Evolutionary conservation across 2,329 filamentous ascomycete species (phyloP).

Genomic region (Aspergillus persii): DNA sequence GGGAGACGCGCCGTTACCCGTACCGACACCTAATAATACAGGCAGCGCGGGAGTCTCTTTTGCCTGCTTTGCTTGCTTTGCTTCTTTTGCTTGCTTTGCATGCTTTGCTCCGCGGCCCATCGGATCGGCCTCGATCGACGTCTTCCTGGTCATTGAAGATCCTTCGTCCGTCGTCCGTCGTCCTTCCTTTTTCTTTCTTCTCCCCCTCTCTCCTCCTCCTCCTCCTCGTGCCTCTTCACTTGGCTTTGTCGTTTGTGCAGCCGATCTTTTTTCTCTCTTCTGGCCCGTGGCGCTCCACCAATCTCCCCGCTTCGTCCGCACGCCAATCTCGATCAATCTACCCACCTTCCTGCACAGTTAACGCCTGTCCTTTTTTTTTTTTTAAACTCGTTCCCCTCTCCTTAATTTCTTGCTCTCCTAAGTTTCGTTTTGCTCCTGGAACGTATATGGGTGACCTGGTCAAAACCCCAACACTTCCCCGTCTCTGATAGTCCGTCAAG

Average conservation of each 20-base stretch:
- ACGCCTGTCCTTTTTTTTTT: background rate
- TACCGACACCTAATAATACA: background rate
- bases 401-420: background rate
- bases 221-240: background rate
- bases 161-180: background rate
- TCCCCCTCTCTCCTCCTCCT: background rate
- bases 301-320: background rate
- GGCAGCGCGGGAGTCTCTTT: too few species aligned
- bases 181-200: background rate
- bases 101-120: too few species aligned
- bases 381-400: background rate
- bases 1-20: too few species aligned
- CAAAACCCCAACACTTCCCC: background rate
- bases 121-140: background rate
- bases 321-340: background rate
- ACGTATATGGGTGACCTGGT: background rate
- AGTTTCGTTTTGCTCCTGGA: background rate
- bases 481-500: slow-evolving; percentile 10
- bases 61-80: background rate
- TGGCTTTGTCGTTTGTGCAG: background rate
- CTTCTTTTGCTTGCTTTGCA: too few species aligned
- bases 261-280: background rate
- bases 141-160: background rate
- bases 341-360: background rate
- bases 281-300: background rate